Evolutionary conservation across 2,329 filamentous ascomycete species (phyloP).

Genomic region (Waltergamsia citrina): DNA sequence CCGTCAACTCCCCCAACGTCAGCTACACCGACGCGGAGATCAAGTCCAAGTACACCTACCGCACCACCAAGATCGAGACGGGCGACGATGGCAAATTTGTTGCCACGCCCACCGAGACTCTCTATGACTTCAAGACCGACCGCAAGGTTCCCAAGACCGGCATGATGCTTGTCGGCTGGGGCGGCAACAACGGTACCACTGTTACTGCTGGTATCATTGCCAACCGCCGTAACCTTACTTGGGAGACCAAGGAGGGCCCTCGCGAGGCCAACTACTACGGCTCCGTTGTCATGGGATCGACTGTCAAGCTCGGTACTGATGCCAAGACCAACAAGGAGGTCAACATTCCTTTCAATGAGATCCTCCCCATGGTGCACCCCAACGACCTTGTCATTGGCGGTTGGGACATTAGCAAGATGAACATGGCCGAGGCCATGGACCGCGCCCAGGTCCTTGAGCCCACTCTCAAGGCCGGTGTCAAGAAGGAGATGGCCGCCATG

Average conservation of each 20-base stretch:
- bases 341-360: slow-evolving; percentile 90
- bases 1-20: slow-evolving; percentile 87
- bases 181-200: slow-evolving; percentile 96
- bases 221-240: slow-evolving; percentile 76
- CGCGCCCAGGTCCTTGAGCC: slow-evolving; percentile 92
- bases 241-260: slow-evolving; percentile 88
- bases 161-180: slow-evolving; percentile 95
- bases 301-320: slow-evolving; percentile 90
- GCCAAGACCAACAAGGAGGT: slow-evolving; percentile 76
- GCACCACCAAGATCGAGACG: slow-evolving; percentile 75
- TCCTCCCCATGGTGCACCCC: slow-evolving; percentile 94
- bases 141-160: slow-evolving; percentile 88
- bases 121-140: slow-evolving; percentile 96
- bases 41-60: slow-evolving; percentile 91
- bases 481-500: slow-evolving; percentile 87
- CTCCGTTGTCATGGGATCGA: slow-evolving; percentile 93
- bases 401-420: slow-evolving; percentile 93
- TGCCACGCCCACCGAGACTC: slow-evolving; percentile 77
- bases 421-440: slow-evolving; percentile 88
- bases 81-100: slow-evolving; percentile 67
- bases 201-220: slow-evolving; percentile 96
- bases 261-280: slow-evolving; percentile 94
- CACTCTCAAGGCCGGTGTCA: slow-evolving; percentile 79
- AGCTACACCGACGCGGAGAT: slow-evolving; percentile 82
- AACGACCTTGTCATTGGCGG: slow-evolving; percentile 92